phyloP scores from a whole-genome alignment of 495 filamentous ascomycete species.

The Aspergillus ostianus region DNA sequence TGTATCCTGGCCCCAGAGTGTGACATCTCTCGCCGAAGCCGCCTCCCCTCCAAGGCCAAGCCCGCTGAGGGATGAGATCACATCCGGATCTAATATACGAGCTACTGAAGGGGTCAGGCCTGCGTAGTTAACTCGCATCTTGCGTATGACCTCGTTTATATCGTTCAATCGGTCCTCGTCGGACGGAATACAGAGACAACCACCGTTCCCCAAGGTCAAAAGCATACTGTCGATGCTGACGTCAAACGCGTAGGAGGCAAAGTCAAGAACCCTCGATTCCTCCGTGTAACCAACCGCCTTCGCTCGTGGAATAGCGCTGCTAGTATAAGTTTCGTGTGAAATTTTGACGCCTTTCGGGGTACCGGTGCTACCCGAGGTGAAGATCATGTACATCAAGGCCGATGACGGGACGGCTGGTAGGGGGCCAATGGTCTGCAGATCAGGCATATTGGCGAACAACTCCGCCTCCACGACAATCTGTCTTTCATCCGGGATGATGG shows the following conservation, averaged over 20 bases:
- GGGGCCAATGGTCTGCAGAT: slow-evolving; percentile 2
- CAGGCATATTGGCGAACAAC: slow-evolving; percentile 14
- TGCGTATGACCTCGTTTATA: slow-evolving; percentile 44
- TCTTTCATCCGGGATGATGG: slow-evolving; percentile 28
- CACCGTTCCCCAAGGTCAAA: slow-evolving; percentile 41
- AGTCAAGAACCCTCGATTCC: slow-evolving; percentile 41
- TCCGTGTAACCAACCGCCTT: slow-evolving; percentile 36
- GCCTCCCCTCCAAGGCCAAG: slow-evolving; percentile 55
- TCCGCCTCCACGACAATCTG: slow-evolving; percentile 29
- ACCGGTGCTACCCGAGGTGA: slow-evolving; percentile 55
- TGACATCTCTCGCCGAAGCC: slow-evolving; percentile 37
- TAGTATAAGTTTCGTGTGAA: slow-evolving; percentile 46
- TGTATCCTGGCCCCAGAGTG: slow-evolving; percentile 37
- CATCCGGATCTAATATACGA: slow-evolving; percentile 39
- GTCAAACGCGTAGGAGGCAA: slow-evolving; percentile 50
- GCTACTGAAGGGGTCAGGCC: slow-evolving; percentile 53
- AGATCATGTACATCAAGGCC: slow-evolving; percentile 44
- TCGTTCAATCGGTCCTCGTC: slow-evolving; percentile 51
- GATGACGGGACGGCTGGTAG: slow-evolving; percentile 29
- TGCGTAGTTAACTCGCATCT: slow-evolving; percentile 45
- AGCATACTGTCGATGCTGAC: slow-evolving; percentile 48
- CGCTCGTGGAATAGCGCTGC: slow-evolving; percentile 35
- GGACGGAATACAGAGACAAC: slow-evolving; percentile 51
- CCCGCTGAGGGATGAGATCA: slow-evolving; percentile 44
- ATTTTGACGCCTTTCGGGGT: slow-evolving; percentile 56